Percentiles rank a stretch among this genome's conserved stretches.
phyloP scores from a whole-genome alignment of 2,329 filamentous ascomycete genomes.

The Ascomycota sp. region DNA sequence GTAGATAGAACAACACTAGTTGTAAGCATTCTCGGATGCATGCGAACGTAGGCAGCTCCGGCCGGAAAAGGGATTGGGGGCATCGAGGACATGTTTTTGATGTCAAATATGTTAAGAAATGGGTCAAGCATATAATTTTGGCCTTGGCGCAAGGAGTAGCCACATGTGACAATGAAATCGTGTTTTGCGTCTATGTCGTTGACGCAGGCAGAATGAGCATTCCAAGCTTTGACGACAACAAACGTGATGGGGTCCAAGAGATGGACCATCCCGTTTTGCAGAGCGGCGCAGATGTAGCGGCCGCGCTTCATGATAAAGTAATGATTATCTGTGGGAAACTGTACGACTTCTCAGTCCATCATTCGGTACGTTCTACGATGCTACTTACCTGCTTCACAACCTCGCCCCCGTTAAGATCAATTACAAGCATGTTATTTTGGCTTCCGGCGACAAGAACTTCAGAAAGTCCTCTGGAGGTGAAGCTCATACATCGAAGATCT shows the following conservation, averaged over 20 bases:
- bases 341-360: conserved; percentile 10
- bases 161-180: conserved; percentile 88
- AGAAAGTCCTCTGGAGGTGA: conserved; percentile 64
- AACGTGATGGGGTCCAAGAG: conserved; percentile 67
- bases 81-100: conserved; percentile 75
- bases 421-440: conserved; percentile 68
- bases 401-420: conserved; percentile 49
- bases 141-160: conserved; percentile 63
- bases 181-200: conserved; percentile 96
- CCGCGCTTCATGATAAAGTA: conserved; percentile 87
- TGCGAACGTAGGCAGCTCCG: conserved; percentile 81
- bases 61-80: conserved; percentile 83
- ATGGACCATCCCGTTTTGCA: conserved; percentile 61
- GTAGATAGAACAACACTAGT: conserved; percentile 89
- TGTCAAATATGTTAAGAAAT: conserved; percentile 84
- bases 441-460: conserved; percentile 76
- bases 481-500: conserved; percentile 86
- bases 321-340: conserved; percentile 51
- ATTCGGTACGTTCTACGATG: not conserved
- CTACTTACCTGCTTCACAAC: conserved; percentile 52
- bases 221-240: conserved; percentile 67
- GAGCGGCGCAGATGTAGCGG: conserved; percentile 82
- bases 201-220: conserved; percentile 70
- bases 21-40: conserved; percentile 90
- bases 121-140: conserved; percentile 67